Conservation (phyloP, 441 rosid genomes). For the Hura crepitans region DNA sequence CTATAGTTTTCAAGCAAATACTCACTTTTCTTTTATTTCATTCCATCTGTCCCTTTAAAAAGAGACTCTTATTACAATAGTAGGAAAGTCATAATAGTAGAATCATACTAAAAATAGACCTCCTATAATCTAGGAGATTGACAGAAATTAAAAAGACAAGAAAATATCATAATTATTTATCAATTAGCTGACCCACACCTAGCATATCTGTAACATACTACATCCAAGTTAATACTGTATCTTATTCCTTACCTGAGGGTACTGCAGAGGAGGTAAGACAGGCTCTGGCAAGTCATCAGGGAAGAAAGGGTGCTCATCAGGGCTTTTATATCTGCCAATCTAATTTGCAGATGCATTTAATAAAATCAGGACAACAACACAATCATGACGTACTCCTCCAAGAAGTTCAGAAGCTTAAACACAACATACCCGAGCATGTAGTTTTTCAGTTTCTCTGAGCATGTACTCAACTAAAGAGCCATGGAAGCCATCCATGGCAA, state of each 20-base stretch:
- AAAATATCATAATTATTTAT: too few relatives aligned
- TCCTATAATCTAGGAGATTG: too few relatives aligned
- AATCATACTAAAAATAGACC: too few relatives aligned
- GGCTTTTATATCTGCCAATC: constrained; percentile 90
- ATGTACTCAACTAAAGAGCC: constrained; percentile 86
- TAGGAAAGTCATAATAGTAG: too few relatives aligned
- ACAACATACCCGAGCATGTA: constrained; percentile 64
- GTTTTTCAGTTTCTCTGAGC: constrained; percentile 75
- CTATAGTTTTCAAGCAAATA: too few relatives aligned
- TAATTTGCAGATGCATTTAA: constrained; percentile 28
- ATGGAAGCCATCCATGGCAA: constrained; percentile 66
- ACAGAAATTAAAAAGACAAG: too few relatives aligned
- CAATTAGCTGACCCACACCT: too few relatives aligned
- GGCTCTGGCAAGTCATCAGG: constrained; percentile 66
- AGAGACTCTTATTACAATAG: too few relatives aligned
- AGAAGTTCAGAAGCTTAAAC: neutral
- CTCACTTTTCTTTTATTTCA: too few relatives aligned
- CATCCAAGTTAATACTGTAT: neutral
- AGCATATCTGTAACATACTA: too few relatives aligned
- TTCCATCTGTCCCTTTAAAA: too few relatives aligned
- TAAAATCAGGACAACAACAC: constrained; percentile 9
- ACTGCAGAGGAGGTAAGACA: constrained; percentile 77
- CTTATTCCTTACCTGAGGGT: constrained; percentile 48
- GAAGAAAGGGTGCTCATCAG: constrained; percentile 93
- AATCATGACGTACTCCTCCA: neutral